These are phyloP conservation scores for Solanum hybrid DNA, from an alignment of 305 asterid genomes.

Conservation along the genomic window DNA sequence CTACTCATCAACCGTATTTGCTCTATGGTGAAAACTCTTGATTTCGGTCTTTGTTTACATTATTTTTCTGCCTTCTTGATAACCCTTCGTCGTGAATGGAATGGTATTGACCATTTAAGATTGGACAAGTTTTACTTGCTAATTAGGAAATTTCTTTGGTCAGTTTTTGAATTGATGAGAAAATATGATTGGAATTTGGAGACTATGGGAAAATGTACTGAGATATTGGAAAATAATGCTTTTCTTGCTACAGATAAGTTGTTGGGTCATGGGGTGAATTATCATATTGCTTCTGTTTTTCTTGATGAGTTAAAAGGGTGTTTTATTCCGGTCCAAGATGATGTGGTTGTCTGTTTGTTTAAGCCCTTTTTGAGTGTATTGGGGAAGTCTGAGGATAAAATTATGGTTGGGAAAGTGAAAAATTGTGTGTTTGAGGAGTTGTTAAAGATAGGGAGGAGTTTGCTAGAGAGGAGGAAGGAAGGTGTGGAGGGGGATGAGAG, in stretches of 20 bases:
- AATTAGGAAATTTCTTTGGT: conserved; percentile 53
- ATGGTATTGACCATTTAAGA: conserved; percentile 81
- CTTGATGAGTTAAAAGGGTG: conserved; percentile 67
- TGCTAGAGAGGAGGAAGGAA: conserved; percentile 34
- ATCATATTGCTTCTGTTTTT: conserved; percentile 74
- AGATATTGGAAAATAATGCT: conserved; percentile 45
- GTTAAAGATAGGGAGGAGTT: conserved; percentile 36
- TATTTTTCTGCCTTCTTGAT: conserved; percentile 55
- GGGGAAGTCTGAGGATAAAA: conserved; percentile 45
- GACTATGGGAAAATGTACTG: conserved; percentile 35
- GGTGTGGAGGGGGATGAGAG: conserved; percentile 35
- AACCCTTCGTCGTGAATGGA: conserved; percentile 81
- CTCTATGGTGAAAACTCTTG: conserved; percentile 46
- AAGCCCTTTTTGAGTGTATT: conserved; percentile 50
- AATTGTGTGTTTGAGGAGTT: conserved; percentile 61
- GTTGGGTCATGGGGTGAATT: conserved; percentile 77
- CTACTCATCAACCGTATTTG: conserved; percentile 47
- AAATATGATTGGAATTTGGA: conserved; percentile 52
- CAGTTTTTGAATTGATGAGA: conserved; percentile 51
- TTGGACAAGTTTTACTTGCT: conserved; percentile 81
- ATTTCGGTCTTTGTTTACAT: conserved; percentile 44
- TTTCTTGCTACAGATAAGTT: conserved; percentile 59
- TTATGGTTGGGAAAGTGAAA: conserved; percentile 76
- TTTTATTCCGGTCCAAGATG: conserved; percentile 44
- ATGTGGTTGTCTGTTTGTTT: conserved; percentile 46